Percentiles rank a stretch among this genome's conserved stretches.
Evolutionary conservation across 2,329 filamentous ascomycete species (phyloP).

Genomic region (Xylaria sp.): DNA sequence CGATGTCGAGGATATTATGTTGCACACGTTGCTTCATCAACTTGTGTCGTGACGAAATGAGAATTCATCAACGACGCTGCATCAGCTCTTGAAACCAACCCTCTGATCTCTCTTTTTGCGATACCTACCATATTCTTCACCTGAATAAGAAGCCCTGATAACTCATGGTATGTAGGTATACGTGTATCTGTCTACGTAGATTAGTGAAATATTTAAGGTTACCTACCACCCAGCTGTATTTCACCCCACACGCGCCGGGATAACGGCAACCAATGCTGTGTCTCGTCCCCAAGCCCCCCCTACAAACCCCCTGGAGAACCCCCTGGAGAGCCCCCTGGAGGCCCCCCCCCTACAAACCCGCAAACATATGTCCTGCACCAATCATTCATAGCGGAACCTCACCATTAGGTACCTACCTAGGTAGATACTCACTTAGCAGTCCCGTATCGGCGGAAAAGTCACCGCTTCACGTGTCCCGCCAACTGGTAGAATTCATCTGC

Average conservation of each 20-base stretch:
- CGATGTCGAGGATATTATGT: neutral
- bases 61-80: neutral
- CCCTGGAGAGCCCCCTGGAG: neutral
- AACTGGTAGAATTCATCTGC: neutral
- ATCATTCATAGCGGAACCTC: neutral
- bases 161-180: too few species aligned
- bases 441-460: slow-evolving; percentile 1
- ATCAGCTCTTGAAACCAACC: neutral
- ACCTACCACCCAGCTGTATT: neutral
- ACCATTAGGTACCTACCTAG: neutral
- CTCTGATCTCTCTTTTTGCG: neutral
- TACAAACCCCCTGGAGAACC: neutral
- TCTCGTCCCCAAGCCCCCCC: neutral
- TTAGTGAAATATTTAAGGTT: too few species aligned
- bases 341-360: neutral
- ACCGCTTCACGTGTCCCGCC: slow-evolving; percentile 4
- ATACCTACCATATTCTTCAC: too few species aligned
- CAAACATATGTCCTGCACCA: slow-evolving; percentile 1
- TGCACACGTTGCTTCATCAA: neutral
- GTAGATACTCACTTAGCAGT: neutral
- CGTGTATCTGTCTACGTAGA: too few species aligned
- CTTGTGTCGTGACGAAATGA: too few species aligned
- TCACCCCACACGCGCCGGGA: neutral
- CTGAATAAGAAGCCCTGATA: too few species aligned
- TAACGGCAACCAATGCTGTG: slow-evolving; percentile 6